phyloP scores from a whole-genome alignment of 78 protist species.

The Isochrysis galbana region DNA sequence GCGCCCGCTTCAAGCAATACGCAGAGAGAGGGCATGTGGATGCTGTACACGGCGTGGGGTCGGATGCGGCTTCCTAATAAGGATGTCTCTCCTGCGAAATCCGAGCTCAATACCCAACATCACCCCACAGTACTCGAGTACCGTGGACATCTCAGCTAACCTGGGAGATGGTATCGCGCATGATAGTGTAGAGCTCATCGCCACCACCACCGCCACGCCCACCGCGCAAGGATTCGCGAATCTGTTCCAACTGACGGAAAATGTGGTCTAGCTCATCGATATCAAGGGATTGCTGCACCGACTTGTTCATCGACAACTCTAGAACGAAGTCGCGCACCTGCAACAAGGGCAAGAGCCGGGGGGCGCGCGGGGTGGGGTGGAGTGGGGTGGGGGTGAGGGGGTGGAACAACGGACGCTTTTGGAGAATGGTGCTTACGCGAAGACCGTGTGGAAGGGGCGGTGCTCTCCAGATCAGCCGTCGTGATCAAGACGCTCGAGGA shows the following conservation, averaged over 20 bases:
- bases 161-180: not conserved
- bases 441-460: too few species aligned
- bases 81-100: too few species aligned
- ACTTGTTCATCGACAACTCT: not conserved
- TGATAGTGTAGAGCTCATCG: not conserved
- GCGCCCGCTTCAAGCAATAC: too few species aligned
- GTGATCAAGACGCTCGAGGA: not conserved
- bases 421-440: too few species aligned
- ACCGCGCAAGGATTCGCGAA: not conserved
- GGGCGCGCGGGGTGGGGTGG: not conserved
- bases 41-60: too few species aligned
- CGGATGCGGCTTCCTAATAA: too few species aligned
- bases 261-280: not conserved
- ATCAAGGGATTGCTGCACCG: not conserved
- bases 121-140: too few species aligned
- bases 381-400: too few species aligned
- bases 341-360: not conserved
- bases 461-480: not conserved
- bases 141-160: not conserved
- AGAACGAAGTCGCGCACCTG: constrained; percentile 26
- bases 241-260: not conserved
- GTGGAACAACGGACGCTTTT: too few species aligned
- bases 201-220: not conserved
- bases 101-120: too few species aligned
- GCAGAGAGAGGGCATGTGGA: too few species aligned